Conservation (phyloP, 192 early-diverging fungal species). For the Mortierella hygrophila region DNA sequence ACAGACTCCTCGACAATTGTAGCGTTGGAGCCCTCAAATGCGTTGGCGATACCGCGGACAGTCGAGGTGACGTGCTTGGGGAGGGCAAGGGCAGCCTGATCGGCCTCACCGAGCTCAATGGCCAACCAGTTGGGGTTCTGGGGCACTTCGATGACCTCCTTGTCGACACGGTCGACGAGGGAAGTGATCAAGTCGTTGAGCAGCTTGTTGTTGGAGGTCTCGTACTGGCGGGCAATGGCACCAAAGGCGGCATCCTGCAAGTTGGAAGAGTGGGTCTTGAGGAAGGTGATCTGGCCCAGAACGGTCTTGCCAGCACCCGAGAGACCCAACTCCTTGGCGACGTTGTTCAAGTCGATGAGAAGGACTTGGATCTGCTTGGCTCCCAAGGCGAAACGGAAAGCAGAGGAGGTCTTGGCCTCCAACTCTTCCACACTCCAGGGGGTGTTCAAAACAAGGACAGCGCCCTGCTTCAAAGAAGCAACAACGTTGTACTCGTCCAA, state of each 20-base stretch:
- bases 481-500: constrained; percentile 73
- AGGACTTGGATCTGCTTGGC: constrained; percentile 67
- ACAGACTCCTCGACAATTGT: constrained; percentile 13
- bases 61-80: constrained; percentile 55
- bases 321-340: constrained; percentile 70
- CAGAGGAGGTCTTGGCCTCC: constrained; percentile 73
- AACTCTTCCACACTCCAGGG: constrained; percentile 77
- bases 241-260: constrained; percentile 47
- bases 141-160: constrained; percentile 54
- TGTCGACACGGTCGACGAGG: constrained; percentile 50
- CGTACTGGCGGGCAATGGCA: constrained; percentile 35
- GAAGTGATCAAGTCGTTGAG: constrained; percentile 41
- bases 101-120: constrained; percentile 52
- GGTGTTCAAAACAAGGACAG: constrained; percentile 75
- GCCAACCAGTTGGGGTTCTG: constrained; percentile 54
- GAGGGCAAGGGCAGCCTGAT: constrained; percentile 37
- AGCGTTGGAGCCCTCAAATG: constrained; percentile 35
- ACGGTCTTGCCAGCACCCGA: constrained; percentile 67
- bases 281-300: constrained; percentile 61
- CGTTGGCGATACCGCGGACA: constrained; percentile 44
- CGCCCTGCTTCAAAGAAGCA: constrained; percentile 60
- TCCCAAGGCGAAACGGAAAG: constrained; percentile 68
- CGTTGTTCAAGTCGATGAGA: constrained; percentile 72
- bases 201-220: constrained; percentile 42
- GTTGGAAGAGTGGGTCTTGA: constrained; percentile 40